Conservation (phyloP, 305 asterid species). For the Solanum hybrid region DNA sequence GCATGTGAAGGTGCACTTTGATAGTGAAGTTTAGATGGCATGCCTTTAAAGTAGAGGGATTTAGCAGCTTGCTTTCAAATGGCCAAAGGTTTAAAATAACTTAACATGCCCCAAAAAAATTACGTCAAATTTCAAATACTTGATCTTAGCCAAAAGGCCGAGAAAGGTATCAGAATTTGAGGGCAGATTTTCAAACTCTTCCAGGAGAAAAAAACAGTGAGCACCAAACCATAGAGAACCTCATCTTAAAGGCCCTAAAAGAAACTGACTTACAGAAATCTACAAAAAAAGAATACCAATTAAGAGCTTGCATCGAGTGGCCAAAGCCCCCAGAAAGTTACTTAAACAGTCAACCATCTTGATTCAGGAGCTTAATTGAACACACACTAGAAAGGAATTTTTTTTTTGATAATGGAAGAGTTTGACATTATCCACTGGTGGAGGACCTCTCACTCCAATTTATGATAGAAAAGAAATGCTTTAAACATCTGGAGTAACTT, state of each 20-base stretch:
- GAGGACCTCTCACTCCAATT: not conserved
- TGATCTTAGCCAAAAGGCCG: slow-evolving; percentile 32
- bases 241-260: not conserved
- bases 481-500: not conserved
- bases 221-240: not conserved
- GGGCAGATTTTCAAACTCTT: not conserved
- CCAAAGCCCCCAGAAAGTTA: not conserved
- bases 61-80: not conserved
- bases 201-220: not conserved
- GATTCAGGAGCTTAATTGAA: not conserved
- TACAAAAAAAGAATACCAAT: not conserved
- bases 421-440: not conserved
- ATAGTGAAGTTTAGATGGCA: not conserved
- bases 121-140: not conserved
- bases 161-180: slow-evolving; percentile 31
- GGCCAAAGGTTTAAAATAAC: not conserved
- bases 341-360: not conserved
- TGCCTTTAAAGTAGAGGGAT: not conserved
- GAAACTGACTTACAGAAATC: not conserved
- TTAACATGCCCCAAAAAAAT: not conserved
- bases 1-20: not conserved
- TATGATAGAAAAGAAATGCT: not conserved
- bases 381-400: not conserved
- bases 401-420: not conserved
- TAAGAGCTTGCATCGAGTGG: not conserved